phyloP scores from a whole-genome alignment of 2,329 filamentous ascomycete species.

The Nectriaceae sp. region DNA sequence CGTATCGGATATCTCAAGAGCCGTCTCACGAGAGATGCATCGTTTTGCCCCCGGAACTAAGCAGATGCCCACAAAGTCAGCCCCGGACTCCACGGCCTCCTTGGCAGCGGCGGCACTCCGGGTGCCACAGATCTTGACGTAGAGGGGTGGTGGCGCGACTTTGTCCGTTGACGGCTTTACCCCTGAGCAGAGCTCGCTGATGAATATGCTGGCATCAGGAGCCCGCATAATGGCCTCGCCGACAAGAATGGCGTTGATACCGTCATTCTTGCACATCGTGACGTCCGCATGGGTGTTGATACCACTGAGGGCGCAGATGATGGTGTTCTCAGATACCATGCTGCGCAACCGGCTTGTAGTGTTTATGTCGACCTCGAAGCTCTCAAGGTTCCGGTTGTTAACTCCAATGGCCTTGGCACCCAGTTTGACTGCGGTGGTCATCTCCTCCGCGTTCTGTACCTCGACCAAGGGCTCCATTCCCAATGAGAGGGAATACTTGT shows the following conservation, averaged over 20 bases:
- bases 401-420: conserved; percentile 93
- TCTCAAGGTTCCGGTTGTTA: conserved; percentile 95
- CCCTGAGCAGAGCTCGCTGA: conserved; percentile 76
- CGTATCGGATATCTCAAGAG: conserved; percentile 75
- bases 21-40: conserved; percentile 76
- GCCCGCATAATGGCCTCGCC: conserved; percentile 96
- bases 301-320: conserved; percentile 91
- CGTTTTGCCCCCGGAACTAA: conserved; percentile 80
- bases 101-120: conserved; percentile 78
- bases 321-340: conserved; percentile 81
- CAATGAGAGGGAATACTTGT: conserved; percentile 83
- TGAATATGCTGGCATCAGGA: conserved; percentile 78
- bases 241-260: conserved; percentile 89
- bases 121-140: conserved; percentile 96
- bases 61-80: conserved; percentile 92
- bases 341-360: conserved; percentile 88
- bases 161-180: conserved; percentile 37
- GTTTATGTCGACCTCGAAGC: conserved; percentile 92
- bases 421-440: conserved; percentile 81
- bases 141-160: conserved; percentile 47
- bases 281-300: conserved; percentile 91
- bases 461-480: conserved; percentile 98
- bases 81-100: conserved; percentile 80
- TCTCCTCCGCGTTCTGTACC: conserved; percentile 92
- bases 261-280: conserved; percentile 80